Conservation (phyloP, 176 grass and related monocot species). For the Eragrostis curvula region DNA sequence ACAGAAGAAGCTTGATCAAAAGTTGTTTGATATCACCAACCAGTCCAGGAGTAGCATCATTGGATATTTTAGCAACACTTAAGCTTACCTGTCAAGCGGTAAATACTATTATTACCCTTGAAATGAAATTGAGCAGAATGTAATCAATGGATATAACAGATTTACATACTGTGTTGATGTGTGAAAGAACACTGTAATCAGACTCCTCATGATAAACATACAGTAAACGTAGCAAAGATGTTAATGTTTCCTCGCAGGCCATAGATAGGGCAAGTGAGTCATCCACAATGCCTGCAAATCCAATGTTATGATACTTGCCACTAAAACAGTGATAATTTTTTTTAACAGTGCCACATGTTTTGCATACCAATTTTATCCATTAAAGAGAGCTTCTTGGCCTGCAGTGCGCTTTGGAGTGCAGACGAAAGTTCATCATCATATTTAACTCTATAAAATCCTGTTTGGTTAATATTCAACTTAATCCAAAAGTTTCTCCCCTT, state of each 20-base stretch:
- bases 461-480: conserved; percentile 83
- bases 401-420: conserved; percentile 69
- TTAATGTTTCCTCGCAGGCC: conserved; percentile 67
- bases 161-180: conserved; percentile 65
- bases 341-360: conserved; percentile 8
- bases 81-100: conserved; percentile 55
- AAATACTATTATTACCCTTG: conserved; percentile 23
- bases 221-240: conserved; percentile 72
- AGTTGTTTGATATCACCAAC: conserved; percentile 64
- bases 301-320: conserved; percentile 27
- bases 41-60: conserved; percentile 75
- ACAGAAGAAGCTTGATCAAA: conserved; percentile 76
- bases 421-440: conserved; percentile 78
- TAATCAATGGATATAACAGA: conserved; percentile 14
- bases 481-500: conserved; percentile 67
- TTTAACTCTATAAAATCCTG: conserved; percentile 87
- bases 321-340: conserved; percentile 17
- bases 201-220: conserved; percentile 58
- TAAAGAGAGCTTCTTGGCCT: conserved; percentile 65
- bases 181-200: conserved; percentile 85
- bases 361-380: conserved; percentile 86
- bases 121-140: conserved; percentile 6
- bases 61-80: conserved; percentile 62
- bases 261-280: conserved; percentile 77
- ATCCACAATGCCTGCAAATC: conserved; percentile 74